Base-by-base conservation (phyloP, 441 rosid genomes). In the Aleurites moluccanus region DNA sequence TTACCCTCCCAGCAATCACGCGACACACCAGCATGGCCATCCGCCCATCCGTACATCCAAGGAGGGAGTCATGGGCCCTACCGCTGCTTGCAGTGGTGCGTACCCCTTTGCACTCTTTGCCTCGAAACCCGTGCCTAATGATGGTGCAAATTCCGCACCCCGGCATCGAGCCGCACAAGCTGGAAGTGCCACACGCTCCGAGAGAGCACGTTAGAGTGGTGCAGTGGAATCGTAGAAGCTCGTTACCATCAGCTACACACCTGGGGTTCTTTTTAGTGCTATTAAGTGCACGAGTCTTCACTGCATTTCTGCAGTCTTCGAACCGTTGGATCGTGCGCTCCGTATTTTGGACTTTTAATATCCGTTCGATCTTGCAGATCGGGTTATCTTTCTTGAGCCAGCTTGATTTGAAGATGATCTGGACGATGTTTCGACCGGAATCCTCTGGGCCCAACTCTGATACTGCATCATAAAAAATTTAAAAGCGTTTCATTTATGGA, bases 181-280 rank as follows among this genome's bases (percentile, higher is more conserved):
- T 87, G 71, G 97, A 86, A 0, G 96, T 81, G 69, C 97, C 93
- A 35, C 90, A 86, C 0, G 93, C 78, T 63, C 99, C 99, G 77
- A 95, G 88, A n/a, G 90, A 70, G 84, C 99, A 92, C 9, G 89
- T 65, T 2, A 90, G 83, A 15, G 90, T 86, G 30, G 98, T 88
- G 82, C 99, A 95, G 82, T 90, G 89, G 75, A 95, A 92, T 27
- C 98, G 89, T 53, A 95, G 88, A 15, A 95, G 92, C 87, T 95
- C 99, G 86, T 95, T 95, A 1, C 99, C 99, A 71, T 95, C 99
- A 16, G 99, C 99, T 1, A 97, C 98, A 69, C 98, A 95, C 35
- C 99, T 81, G 68, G 98, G 90, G 75, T 95, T 86, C 73, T 88
- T 91, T 64, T 87, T 83, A 5, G 88, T 77, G 76, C 85, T 83